A percentile compares a stretch with the other conserved stretches of the same genome.
Evolutionary conservation across 768 basidiomycete species (phyloP).

Genomic region (Naganishia onofrii): DNA sequence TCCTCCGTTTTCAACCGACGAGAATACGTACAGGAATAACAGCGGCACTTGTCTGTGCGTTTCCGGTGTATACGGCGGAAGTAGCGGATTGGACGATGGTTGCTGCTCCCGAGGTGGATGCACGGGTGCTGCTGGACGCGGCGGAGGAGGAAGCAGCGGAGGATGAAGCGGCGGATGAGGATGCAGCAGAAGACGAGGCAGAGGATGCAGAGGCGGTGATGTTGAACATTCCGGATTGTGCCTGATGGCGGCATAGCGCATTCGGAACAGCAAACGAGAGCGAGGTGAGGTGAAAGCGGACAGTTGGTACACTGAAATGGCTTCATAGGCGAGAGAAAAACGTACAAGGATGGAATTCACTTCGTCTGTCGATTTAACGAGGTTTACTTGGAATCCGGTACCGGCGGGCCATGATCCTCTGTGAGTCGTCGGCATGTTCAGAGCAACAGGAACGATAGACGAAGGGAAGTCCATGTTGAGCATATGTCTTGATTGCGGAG

Average conservation of each 20-base stretch:
- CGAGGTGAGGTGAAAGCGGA: too few species aligned
- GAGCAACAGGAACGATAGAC: not conserved
- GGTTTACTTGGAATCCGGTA: constrained; percentile 31
- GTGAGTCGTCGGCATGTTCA: not conserved
- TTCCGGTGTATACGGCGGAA: constrained; percentile 17
- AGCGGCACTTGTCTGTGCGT: constrained; percentile 7
- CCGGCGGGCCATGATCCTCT: constrained; percentile 33
- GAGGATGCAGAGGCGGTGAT: constrained; percentile 33
- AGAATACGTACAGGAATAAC: constrained; percentile 12
- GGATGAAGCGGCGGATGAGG: constrained; percentile 16
- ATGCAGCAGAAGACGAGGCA: constrained; percentile 26
- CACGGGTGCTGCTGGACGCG: not conserved
- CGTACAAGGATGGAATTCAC: constrained; percentile 32
- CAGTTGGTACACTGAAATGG: too few species aligned
- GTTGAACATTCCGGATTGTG: constrained; percentile 35
- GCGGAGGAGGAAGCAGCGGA: not conserved
- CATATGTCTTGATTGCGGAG: not conserved
- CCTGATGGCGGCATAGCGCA: too few species aligned
- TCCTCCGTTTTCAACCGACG: not conserved
- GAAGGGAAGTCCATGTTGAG: not conserved
- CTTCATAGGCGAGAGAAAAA: not conserved
- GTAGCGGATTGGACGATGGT: constrained; percentile 5
- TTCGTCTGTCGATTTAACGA: constrained; percentile 28
- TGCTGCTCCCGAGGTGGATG: constrained; percentile 5
- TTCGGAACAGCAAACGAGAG: too few species aligned